Base-by-base conservation (phyloP, 192 early-diverging fungal genomes). In the Gamsiella multidivaricata region DNA sequence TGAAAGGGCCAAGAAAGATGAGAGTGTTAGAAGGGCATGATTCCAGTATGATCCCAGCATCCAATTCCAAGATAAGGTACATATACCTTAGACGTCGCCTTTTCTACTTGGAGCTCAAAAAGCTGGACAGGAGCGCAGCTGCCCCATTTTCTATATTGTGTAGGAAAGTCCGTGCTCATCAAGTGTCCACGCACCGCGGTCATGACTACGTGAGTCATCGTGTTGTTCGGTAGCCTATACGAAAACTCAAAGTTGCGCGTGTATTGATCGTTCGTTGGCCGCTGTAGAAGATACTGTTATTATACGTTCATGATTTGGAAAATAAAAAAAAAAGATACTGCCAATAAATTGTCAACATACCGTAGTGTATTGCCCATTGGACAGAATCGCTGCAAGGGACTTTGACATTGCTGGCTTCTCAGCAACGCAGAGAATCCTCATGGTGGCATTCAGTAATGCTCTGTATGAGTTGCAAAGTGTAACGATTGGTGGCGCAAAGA, bases 331-430 rank as follows among this genome's bases (percentile, higher is more conserved):
- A 28, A 20, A 37, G 2, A 29, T 36, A n/a, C n/a, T n/a, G n/a
- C n/a, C n/a, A n/a, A n/a, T n/a, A n/a, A n/a, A n/a, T n/a, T n/a
- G n/a, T n/a, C n/a, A n/a, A n/a, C 54, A 52, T 81, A 82, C 81
- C 31, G 73, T 51, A 25, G 39, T 32, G 52, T 65, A 82, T n/a
- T 64, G 63, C 2, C 84, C 86, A 26, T 88, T 66, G 2, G 92
- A 88, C 6, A 98, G 86, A 41, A 97, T 91, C 33, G 80, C 70
- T 0, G 93, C 91, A n/a, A 98, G 86, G 20, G 88, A 82, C 70
- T 93, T 95, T 20, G 95, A 86, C 63, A 95, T 92, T 51, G 91
- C 91, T 53, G 93, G 93, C 81, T 98, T 98, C 70, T 98, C 97
- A 50, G 97, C 97, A 34, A 98, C 95, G 80, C 96, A 97, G n/a